Evolutionary conservation across 164 flowering plant genomes (phyloP), one percentile per base, ranked within the genome.

Genomic region (Paratinospora sagittata): DNA sequence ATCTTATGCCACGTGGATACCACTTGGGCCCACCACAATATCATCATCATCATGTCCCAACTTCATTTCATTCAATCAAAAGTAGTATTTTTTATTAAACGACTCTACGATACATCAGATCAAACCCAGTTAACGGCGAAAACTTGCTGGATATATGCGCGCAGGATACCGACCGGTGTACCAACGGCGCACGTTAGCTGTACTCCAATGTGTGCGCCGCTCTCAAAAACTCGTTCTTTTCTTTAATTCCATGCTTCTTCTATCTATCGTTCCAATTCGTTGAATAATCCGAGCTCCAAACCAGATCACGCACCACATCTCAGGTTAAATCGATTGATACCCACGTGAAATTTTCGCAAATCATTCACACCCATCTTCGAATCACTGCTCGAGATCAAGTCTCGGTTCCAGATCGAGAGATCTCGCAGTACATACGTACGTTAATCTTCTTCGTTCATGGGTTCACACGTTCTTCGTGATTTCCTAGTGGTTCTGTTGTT

Each of bases 301-400:
- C 58, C 34, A 67, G 78, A 74, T 72, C 82, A 79, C 73, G 77
- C 67, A 57, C 80, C 27, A 27, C 79, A 30, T 41, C 67, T 24
- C 49, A 17, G 69, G 36, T 72, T 57, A 78, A 71, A 71, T 70
- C 69, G 30, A 61, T 12, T 77, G 68, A 70, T 74, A 70, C 82
- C 80, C 78, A 78, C 82, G 80, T 79, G 78, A 33, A 33, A 70
- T 79, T 71, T 67, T 60, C 70, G 49, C 76, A 69, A 76, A 71
- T 81, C 66, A 19, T 69, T 36, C 71, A 63, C 26, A 34, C 76
- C 76, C 79, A 71, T 49, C 63, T 55, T 41, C n/a, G n/a, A 72
- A 69, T 78, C 76, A 57, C n/a, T n/a, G 34, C 30, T 8, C 73
- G 24, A 13, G 41, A 77, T 70, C 12, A 65, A 39, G 2, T 26